Percentiles rank a stretch among this genome's conserved stretches.
These are phyloP conservation scores for Coprinellus micaceus DNA, from an alignment of 768 basidiomycete species.

Conservation along the genomic window DNA sequence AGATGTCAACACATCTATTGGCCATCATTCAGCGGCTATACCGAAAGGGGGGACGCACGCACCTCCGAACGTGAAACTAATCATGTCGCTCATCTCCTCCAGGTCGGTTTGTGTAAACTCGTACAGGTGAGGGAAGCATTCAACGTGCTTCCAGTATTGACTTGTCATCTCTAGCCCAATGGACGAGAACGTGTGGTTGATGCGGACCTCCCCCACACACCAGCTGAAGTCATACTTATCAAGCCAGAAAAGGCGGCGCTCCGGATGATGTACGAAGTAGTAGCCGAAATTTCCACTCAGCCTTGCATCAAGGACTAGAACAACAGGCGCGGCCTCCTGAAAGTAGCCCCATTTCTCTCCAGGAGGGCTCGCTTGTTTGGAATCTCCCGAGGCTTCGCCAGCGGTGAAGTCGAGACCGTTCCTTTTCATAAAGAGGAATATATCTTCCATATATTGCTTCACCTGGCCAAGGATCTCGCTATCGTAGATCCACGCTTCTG, in stretches of 20 bases:
- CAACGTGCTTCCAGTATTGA: conserved; percentile 28
- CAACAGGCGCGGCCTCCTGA: not conserved
- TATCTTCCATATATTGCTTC: conserved; percentile 12
- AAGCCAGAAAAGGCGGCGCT: conserved; percentile 50
- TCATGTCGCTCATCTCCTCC: conserved; percentile 27
- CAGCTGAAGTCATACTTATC: conserved; percentile 35
- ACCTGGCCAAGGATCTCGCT: conserved; percentile 3
- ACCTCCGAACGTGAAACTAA: conserved; percentile 29
- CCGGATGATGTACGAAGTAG: conserved; percentile 48
- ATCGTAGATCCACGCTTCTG: conserved; percentile 26
- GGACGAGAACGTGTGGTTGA: conserved; percentile 11
- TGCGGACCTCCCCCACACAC: conserved; percentile 25
- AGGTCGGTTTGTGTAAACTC: conserved; percentile 18
- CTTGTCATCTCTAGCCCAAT: conserved; percentile 12
- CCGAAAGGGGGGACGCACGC: conserved; percentile 11
- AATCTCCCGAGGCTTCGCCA: not conserved
- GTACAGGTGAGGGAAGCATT: conserved; percentile 25
- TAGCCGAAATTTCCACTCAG: conserved; percentile 28
- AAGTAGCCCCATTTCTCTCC: not conserved
- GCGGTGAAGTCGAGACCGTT: conserved; percentile 8
- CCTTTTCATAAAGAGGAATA: conserved; percentile 13
- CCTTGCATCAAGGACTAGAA: conserved; percentile 18
- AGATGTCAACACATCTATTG: conserved; percentile 27
- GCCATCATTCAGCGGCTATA: not conserved
- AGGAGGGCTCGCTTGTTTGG: not conserved